Evolutionary conservation across 331 rosid species (phyloP), one percentile per base, ranked within the genome.

Genomic region (Rhamnella rubrinervis): DNA sequence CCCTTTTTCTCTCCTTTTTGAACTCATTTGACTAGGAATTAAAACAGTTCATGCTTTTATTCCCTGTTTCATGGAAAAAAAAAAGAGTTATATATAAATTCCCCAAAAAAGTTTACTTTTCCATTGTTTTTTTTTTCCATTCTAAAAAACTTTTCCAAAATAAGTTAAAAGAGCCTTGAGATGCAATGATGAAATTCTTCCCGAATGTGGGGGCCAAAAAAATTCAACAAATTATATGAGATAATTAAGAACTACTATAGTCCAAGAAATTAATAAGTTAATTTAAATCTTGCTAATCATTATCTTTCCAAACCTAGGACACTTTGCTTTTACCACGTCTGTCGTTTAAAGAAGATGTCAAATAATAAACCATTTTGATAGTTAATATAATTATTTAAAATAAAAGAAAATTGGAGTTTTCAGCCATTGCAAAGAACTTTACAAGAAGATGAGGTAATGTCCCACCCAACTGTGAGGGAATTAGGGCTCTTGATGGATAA

Each of bases 231-330:
- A 1, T 52, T 71, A 41, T 75, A 68, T 62, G 71, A 28, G 4
- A 60, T 28, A 67, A 76, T 61, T 68, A 55, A 31, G 35, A 61
- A 59, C 61, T 68, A 23, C n/a, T n/a, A 1, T 23, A 40, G 39
- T 72, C 74, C 60, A 13, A 28, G 53, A 37, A 60, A 23, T 80
- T 74, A 78, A 14, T 39, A 39, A 17, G 13, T 25, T 25, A 23
- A 23, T 11, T 23, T 12, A 56, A 67, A 59, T 55, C 15, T 56
- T 55, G 78, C 59, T 73, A 78, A 81, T 83, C 65, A 83, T 83
- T 16, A 58, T 25, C 6, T 55, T 63, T 63, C 55, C 61, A 46
- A 77, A 65, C 83, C 78, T 65, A 74, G 68, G 78, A 71, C 70
- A 7, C 59, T 65, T 49, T 62, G 59, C 70, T 65, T 65, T 65